Evolutionary conservation across 2,329 filamentous ascomycete genomes (phyloP), one percentile per base, ranked within the genome.

Genomic region (Cryphonectria nitschkei): DNA sequence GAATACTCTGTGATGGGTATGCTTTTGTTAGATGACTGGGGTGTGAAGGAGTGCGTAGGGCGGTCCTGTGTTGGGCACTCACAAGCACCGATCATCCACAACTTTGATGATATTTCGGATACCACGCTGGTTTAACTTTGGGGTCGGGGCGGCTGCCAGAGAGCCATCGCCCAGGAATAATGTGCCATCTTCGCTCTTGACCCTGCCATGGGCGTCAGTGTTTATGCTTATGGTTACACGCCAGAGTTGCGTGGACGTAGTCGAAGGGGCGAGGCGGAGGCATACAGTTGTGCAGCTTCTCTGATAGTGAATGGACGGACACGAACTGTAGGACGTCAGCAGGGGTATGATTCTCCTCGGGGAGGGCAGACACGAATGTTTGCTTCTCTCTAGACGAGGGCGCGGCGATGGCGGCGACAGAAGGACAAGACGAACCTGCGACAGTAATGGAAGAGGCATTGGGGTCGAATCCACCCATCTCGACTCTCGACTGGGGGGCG

Each of bases 121-220:
- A 9, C 97, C 96, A 77, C 95, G 94, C 76, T 93, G 90, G 73
- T 92, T 89, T 43, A 97, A 87, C 79, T 95, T 97, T 0, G 95
- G 95, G 1, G 93, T 88, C 0, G 95, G 94, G 19, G 88, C 91
- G 62, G 89, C 92, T n/a, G 96, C 96, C 70, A 99, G 86, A 26
- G 95, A 98, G 72, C 96, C 96, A 80, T 99, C 96, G 73, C 96
- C 96, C n/a, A 99, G 88, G 79, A 99, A 99, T 52, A 97, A 82
- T 6, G 93, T 94, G 68, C 91, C 90, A 81, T 98, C 95, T 76
- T 99, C 95, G 77, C 82, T 88, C 78, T 86, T 89, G 67, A 89
- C 86, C 75, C 88, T 89, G 74, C 16, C 43, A 37, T 37, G 32
- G 52, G 37, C 73, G 37, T 65, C 43, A 65, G 63, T 50, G 70